Conservation (phyloP, 495 filamentous ascomycete genomes). For the Echria macrotheca region DNA sequence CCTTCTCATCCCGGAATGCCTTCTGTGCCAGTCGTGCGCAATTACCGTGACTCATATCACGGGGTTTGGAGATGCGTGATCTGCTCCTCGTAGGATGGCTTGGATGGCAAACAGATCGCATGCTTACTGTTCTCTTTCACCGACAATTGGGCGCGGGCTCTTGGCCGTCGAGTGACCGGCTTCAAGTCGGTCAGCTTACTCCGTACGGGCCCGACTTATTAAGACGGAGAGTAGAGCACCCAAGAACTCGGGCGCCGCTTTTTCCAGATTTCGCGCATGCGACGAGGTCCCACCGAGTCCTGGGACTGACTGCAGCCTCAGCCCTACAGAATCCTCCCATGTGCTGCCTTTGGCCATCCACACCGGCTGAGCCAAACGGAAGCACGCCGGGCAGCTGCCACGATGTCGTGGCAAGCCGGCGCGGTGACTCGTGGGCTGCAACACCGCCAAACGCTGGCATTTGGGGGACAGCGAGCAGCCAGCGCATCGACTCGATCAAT, state of each 20-base stretch:
- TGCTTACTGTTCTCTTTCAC: background rate
- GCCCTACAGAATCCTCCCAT: background rate
- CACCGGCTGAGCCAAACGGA: background rate
- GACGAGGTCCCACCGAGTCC: background rate
- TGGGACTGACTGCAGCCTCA: background rate
- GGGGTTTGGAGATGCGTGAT: background rate
- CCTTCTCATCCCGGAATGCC: background rate
- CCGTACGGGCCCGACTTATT: too few relatives aligned
- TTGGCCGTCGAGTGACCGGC: background rate
- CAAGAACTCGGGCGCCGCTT: background rate
- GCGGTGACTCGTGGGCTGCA: slow-evolving; percentile 7
- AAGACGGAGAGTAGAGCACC: background rate
- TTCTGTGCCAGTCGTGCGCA: too few relatives aligned
- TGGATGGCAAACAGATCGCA: background rate
- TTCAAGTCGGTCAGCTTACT: background rate
- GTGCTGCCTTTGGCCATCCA: background rate
- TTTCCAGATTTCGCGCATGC: too few relatives aligned
- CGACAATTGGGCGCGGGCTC: background rate
- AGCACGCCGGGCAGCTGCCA: background rate
- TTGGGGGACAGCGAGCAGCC: background rate
- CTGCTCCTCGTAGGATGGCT: background rate
- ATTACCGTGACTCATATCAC: slow-evolving; percentile 6
- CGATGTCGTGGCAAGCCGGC: slow-evolving; percentile 5
- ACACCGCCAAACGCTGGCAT: background rate
- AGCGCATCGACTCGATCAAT: slow-evolving; percentile 6